Evolutionary conservation across 305 asterid species (phyloP), one percentile per base, ranked within the genome.

Genomic region (Salvia sclarea): DNA sequence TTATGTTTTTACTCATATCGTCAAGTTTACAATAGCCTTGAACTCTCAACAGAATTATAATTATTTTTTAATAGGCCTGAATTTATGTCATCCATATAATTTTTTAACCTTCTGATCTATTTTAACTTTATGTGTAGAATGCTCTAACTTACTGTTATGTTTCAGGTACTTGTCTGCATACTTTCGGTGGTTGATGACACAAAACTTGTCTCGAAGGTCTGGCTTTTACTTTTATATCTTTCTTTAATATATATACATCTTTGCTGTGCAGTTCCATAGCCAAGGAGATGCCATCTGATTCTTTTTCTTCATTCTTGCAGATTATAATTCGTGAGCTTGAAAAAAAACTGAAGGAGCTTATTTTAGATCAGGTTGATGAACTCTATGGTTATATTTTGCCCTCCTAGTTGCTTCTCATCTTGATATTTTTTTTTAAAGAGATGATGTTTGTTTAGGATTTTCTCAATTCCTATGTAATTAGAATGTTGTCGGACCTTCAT

Each of bases 181-280:
- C 80, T 94, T 76, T 91, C 99, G 48, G 76, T 78, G 71, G 97
- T 91, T 74, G 99, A 91, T 73, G 99, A 94, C 89, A 94, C 98
- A 30, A 91, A 91, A 73, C 96, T 94, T 64, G 75, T 87, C 72
- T 71, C 97, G 8, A 88, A 91, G 99, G 99, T 94, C 75, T 68
- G 80, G 50, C 3, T 25, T 25, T 25, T 25, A 25, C 30, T 71
- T 60, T 50, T 68, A n/a, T n/a, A n/a, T n/a, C n/a, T n/a, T n/a
- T n/a, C n/a, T n/a, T n/a, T n/a, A n/a, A n/a, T n/a, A n/a, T n/a
- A n/a, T n/a, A n/a, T 49, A 45, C 21, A 70, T 40, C 33, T 44
- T 71, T 18, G 22, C 17, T 73, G 28, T 72, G 13, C 43, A 52
- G 41, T 38, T 59, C 20, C 40, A 22, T 41, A 66, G n/a, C 66